phyloP scores from a whole-genome alignment of 1,139 yeast genomes.

The Geotrichum reessii region DNA sequence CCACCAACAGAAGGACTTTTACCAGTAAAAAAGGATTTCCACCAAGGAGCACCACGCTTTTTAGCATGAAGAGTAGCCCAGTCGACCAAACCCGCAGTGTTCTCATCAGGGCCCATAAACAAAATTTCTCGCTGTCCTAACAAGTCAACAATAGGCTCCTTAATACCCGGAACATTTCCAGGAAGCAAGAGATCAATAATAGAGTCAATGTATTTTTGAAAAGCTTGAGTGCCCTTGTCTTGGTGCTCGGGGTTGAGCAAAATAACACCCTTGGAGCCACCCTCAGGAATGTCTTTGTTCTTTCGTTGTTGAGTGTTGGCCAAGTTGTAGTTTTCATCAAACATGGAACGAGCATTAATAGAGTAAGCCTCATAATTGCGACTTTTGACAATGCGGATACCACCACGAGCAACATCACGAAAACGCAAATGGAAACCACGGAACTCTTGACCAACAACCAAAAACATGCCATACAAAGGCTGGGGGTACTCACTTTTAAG shows the following conservation, averaged over 20 bases:
- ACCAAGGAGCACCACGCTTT: constrained; percentile 93
- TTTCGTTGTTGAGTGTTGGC: constrained; percentile 96
- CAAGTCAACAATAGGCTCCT: constrained; percentile 80
- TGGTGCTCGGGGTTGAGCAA: constrained; percentile 73
- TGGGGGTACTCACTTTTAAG: constrained; percentile 86
- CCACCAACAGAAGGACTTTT: constrained; percentile 91
- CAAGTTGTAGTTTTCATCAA: constrained; percentile 93
- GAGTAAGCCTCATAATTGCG: constrained; percentile 81
- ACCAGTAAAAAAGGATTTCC: constrained; percentile 98
- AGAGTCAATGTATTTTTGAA: constrained; percentile 88
- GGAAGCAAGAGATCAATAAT: constrained; percentile 80
- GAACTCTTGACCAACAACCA: constrained; percentile 93
- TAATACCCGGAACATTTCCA: constrained; percentile 64
- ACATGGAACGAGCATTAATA: constrained; percentile 77
- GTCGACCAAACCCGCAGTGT: constrained; percentile 90
- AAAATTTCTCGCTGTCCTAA: constrained; percentile 81
- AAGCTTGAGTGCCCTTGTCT: constrained; percentile 76
- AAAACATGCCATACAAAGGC: constrained; percentile 89
- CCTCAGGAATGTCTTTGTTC: constrained; percentile 98
- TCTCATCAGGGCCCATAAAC: constrained; percentile 98
- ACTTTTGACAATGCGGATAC: constrained; percentile 90
- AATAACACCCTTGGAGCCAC: constrained; percentile 97
- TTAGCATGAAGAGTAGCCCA: constrained; percentile 99
- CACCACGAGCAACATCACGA: constrained; percentile 97
- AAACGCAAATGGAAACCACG: constrained; percentile 96